Evolutionary conservation across 2,329 filamentous ascomycete species (phyloP).

Genomic region (Hypoxylon sp.): DNA sequence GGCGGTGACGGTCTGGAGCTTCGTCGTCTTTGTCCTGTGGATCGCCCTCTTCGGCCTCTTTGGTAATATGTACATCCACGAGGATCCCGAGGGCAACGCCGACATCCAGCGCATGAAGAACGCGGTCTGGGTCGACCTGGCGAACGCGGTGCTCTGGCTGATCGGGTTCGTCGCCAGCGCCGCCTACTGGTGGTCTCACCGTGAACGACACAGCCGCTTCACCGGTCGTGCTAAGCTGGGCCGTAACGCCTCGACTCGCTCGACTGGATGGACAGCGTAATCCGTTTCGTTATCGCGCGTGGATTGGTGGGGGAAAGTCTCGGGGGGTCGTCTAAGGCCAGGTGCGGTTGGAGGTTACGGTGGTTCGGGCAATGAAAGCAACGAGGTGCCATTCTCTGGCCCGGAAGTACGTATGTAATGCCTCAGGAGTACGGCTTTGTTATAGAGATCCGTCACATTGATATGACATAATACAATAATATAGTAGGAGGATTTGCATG

Average conservation of each 20-base stretch:
- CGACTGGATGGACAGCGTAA: constrained; percentile 33
- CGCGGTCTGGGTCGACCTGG: constrained; percentile 83
- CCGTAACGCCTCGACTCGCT: constrained; percentile 35
- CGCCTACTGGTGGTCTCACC: constrained; percentile 66
- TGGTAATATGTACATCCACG: constrained; percentile 78
- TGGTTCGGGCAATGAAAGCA: background rate
- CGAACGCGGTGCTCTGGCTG: constrained; percentile 79
- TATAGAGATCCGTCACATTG: constrained; percentile 9
- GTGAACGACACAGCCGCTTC: constrained; percentile 61
- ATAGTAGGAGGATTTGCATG: background rate
- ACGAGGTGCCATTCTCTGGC: constrained; percentile 6
- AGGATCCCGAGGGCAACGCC: constrained; percentile 67
- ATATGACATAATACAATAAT: constrained; percentile 11
- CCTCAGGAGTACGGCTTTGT: constrained; percentile 8
- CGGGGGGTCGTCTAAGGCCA: too few relatives aligned
- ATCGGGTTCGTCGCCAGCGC: constrained; percentile 64
- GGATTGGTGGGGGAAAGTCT: background rate
- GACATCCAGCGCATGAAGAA: constrained; percentile 81
- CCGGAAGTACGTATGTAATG: constrained; percentile 8
- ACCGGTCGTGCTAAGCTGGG: constrained; percentile 65
- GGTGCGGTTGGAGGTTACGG: background rate
- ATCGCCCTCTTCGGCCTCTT: constrained; percentile 85
- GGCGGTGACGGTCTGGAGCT: constrained; percentile 72
- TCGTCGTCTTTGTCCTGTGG: constrained; percentile 79
- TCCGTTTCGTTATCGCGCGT: constrained; percentile 1